Conservation (phyloP, 352 stramenopile species). For the Phytophthora europaea region DNA sequence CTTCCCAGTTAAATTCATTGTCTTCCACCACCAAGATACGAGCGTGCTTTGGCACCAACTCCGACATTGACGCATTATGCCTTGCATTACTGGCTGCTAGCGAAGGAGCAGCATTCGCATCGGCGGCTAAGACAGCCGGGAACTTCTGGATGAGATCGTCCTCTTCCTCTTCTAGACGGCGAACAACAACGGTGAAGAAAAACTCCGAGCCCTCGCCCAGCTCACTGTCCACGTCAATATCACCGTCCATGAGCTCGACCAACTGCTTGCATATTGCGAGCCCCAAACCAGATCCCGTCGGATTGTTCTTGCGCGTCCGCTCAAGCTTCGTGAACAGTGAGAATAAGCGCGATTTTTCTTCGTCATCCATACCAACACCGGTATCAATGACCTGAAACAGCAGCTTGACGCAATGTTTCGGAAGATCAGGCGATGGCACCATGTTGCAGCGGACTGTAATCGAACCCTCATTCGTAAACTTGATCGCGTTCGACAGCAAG, state of each 20-base stretch:
- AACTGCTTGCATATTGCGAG: slow-evolving; percentile 83
- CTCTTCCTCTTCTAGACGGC: slow-evolving; percentile 63
- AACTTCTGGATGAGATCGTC: slow-evolving; percentile 57
- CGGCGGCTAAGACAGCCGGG: slow-evolving; percentile 44
- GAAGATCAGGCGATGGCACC: slow-evolving; percentile 62
- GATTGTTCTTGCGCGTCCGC: slow-evolving; percentile 75
- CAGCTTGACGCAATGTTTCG: slow-evolving; percentile 69
- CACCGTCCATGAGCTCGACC: slow-evolving; percentile 75
- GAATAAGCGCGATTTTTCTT: slow-evolving; percentile 73
- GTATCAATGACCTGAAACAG: slow-evolving; percentile 81
- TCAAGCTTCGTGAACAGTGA: slow-evolving; percentile 77
- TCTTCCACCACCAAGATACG: slow-evolving; percentile 89
- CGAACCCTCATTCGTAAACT: slow-evolving; percentile 80
- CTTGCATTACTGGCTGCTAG: slow-evolving; percentile 23
- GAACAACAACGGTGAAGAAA: slow-evolving; percentile 74
- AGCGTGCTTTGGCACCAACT: slow-evolving; percentile 70
- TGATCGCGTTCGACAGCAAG: slow-evolving; percentile 82
- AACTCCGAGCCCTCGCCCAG: slow-evolving; percentile 73
- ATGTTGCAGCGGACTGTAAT: slow-evolving; percentile 74
- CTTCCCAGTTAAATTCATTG: slow-evolving; percentile 93
- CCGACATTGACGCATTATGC: slow-evolving; percentile 33
- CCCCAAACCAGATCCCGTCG: slow-evolving; percentile 69
- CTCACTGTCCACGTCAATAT: slow-evolving; percentile 78
- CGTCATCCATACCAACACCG: slow-evolving; percentile 71
- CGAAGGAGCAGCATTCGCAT: slow-evolving; percentile 25